Percentiles rank a stretch among this genome's conserved stretches.
Evolutionary conservation across 2,329 filamentous ascomycete genomes (phyloP).

Genomic region (Plenodomus lindquistii): DNA sequence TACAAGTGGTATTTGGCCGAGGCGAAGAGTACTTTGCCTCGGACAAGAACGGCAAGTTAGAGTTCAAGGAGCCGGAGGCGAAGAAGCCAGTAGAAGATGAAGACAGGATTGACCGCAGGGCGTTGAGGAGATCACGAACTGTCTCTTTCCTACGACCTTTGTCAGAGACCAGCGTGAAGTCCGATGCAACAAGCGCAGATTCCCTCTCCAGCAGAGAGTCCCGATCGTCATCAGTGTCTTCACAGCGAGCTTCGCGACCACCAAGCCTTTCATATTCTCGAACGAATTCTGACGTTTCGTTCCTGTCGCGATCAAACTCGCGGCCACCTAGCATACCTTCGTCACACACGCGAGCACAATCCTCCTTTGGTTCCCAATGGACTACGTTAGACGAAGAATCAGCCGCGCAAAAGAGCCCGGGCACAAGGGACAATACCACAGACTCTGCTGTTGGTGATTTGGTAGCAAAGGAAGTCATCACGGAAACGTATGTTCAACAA

Average conservation of each 20-base stretch:
- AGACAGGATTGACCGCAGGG: constrained; percentile 24
- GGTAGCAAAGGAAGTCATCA: too few species aligned
- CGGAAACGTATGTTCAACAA: too few species aligned
- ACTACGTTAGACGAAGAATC: background rate
- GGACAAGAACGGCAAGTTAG: constrained; percentile 44
- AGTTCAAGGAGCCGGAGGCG: constrained; percentile 38
- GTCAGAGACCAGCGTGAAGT: constrained; percentile 23
- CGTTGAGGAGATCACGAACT: constrained; percentile 32
- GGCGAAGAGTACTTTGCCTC: constrained; percentile 48
- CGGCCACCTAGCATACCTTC: constrained; percentile 11
- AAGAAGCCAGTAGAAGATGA: constrained; percentile 22
- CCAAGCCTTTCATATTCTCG: constrained; percentile 28
- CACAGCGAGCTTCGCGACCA: constrained; percentile 22
- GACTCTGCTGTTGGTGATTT: too few species aligned
- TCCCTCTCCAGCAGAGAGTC: constrained; percentile 13
- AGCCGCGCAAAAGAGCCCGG: background rate
- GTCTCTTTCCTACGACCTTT: constrained; percentile 34
- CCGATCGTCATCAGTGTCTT: constrained; percentile 23
- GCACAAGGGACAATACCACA: too few species aligned
- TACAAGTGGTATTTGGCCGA: constrained; percentile 46
- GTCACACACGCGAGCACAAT: constrained; percentile 7
- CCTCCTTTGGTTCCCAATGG: constrained; percentile 7
- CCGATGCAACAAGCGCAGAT: constrained; percentile 4
- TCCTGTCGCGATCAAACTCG: constrained; percentile 11
- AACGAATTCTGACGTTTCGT: constrained; percentile 25